Conservation (phyloP, 371 early-diverging fungal species). For the Mucor lusitanicus region DNA sequence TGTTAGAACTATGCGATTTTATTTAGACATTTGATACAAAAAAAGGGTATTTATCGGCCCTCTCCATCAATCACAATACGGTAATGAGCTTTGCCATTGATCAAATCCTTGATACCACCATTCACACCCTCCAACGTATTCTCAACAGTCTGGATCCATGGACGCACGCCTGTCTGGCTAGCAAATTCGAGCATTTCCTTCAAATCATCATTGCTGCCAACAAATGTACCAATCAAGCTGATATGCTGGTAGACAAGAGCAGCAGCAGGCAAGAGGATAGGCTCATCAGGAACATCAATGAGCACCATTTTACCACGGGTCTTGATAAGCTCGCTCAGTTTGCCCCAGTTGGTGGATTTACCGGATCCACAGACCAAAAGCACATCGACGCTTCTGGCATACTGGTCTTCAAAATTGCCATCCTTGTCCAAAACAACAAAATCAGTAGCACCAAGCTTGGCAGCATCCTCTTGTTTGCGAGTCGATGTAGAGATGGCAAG, state of each 20-base stretch:
- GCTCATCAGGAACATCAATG: constrained; percentile 68
- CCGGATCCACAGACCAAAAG: constrained; percentile 62
- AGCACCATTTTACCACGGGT: constrained; percentile 60
- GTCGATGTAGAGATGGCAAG: constrained; percentile 72
- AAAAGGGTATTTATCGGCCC: constrained; percentile 1
- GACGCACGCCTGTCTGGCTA: constrained; percentile 62
- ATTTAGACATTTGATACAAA: background rate
- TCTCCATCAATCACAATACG: constrained; percentile 63
- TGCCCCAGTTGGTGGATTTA: constrained; percentile 51
- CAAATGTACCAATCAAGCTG: constrained; percentile 67
- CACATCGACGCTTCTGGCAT: constrained; percentile 42
- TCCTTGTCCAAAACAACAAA: constrained; percentile 22
- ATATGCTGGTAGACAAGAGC: constrained; percentile 55
- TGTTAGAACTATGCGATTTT: background rate
- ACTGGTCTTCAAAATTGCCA: constrained; percentile 11
- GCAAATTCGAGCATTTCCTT: constrained; percentile 75
- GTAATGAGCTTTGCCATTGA: constrained; percentile 69
- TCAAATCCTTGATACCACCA: constrained; percentile 58
- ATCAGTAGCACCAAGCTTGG: constrained; percentile 68
- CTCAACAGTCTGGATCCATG: constrained; percentile 64
- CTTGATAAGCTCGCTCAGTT: constrained; percentile 52
- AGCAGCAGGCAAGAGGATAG: constrained; percentile 41
- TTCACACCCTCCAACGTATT: constrained; percentile 66
- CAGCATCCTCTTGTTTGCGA: constrained; percentile 68
- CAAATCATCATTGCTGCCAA: constrained; percentile 63